Percentiles rank a stretch among this genome's conserved stretches.
phyloP scores from a whole-genome alignment of 148 eudicot species.

The Heliosperma pusillum region DNA sequence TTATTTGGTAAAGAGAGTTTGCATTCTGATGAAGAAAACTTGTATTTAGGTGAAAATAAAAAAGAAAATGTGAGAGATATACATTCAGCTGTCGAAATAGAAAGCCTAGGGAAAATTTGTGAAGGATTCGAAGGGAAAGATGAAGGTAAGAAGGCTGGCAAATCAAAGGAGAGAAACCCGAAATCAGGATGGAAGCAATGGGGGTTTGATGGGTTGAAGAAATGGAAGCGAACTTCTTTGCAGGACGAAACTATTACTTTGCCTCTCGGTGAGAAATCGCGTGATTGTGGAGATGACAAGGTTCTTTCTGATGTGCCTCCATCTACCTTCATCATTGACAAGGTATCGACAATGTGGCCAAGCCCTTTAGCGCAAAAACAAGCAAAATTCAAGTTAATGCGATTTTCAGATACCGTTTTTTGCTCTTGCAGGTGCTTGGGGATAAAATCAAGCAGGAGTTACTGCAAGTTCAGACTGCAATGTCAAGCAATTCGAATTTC shows the following conservation, averaged over 20 bases:
- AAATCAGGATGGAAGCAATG: slow-evolving; percentile 47
- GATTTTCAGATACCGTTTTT: neutral
- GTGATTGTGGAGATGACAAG: slow-evolving; percentile 22
- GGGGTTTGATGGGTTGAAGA: slow-evolving; percentile 70
- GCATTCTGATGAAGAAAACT: slow-evolving; percentile 43
- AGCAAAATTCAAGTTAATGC: neutral
- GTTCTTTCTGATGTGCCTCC: slow-evolving; percentile 48
- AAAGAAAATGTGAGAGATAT: slow-evolving; percentile 34
- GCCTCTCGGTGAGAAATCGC: slow-evolving; percentile 48
- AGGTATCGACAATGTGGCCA: slow-evolving; percentile 34
- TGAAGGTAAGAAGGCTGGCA: slow-evolving; percentile 37
- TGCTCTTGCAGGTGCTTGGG: slow-evolving; percentile 49
- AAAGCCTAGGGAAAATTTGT: slow-evolving; percentile 26
- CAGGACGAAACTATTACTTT: slow-evolving; percentile 64
- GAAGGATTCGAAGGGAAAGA: slow-evolving; percentile 4
- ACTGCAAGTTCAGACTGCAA: slow-evolving; percentile 52
- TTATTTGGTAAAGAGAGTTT: slow-evolving; percentile 23
- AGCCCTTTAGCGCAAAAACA: neutral
- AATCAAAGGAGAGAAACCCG: slow-evolving; percentile 30
- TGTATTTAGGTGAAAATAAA: slow-evolving; percentile 43
- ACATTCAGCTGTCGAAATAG: slow-evolving; percentile 54
- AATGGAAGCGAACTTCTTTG: slow-evolving; percentile 54
- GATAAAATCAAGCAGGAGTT: slow-evolving; percentile 79
- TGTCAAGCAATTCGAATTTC: slow-evolving; percentile 42
- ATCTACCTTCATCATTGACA: slow-evolving; percentile 63